phyloP scores from a whole-genome alignment of 2,329 filamentous ascomycete genomes.

The Gliomastix tumulicola region DNA sequence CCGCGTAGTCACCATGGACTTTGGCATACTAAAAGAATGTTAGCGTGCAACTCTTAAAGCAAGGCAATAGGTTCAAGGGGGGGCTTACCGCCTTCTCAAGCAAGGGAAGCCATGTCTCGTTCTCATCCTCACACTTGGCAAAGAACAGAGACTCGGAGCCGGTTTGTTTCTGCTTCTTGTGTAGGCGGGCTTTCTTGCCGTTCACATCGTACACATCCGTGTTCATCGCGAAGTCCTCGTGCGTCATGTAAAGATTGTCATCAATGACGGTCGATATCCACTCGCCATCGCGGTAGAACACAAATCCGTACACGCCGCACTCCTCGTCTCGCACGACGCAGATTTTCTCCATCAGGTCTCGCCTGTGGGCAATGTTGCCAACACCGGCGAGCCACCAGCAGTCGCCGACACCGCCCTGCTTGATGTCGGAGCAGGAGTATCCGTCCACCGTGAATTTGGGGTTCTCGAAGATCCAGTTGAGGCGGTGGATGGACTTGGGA shows the following conservation, averaged over 20 bases:
- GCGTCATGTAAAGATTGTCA: conserved; percentile 45
- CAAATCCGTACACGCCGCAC: conserved; percentile 67
- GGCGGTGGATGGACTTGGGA: conserved; percentile 31
- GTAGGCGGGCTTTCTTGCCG: conserved; percentile 50
- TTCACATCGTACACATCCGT: conserved; percentile 25
- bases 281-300: conserved; percentile 64
- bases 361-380: conserved; percentile 60
- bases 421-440: conserved; percentile 31
- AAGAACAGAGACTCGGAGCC: conserved; percentile 65
- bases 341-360: conserved; percentile 56
- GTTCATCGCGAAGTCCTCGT: conserved; percentile 31
- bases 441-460: conserved; percentile 31
- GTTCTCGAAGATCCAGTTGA: conserved; percentile 34
- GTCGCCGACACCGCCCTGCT: conserved; percentile 48
- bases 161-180: conserved; percentile 56
- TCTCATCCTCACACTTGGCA: conserved; percentile 59
- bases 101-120: conserved; percentile 69
- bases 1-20: conserved; percentile 63
- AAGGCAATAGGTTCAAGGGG: not conserved
- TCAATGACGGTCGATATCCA: conserved; percentile 68
- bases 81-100: conserved; percentile 55
- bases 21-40: conserved; percentile 49
- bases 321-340: conserved; percentile 62
- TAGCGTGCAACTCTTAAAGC: conserved; percentile 1
- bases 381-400: conserved; percentile 70